Percentiles rank a stretch among this genome's conserved stretches.
These are phyloP conservation scores for Papiliotrema terrestris DNA, from an alignment of 1,284 basidiomycete genomes.

Conservation along the genomic window DNA sequence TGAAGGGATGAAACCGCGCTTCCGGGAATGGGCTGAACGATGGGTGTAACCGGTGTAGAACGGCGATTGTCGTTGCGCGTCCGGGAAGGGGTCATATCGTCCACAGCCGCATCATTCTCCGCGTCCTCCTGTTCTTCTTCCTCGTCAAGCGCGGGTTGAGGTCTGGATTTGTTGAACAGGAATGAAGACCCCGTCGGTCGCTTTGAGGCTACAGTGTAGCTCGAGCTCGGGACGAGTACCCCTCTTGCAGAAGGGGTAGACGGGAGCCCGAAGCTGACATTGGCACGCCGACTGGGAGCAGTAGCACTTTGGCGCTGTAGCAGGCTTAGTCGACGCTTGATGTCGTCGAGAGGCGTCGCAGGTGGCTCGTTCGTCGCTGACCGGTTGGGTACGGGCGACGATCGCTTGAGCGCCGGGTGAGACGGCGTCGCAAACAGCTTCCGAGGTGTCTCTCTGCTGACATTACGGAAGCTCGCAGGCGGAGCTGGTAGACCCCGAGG, in stretches of 20 bases:
- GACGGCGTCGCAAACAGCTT: slow-evolving; percentile 20
- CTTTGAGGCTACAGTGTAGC: slow-evolving; percentile 14
- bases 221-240: slow-evolving; percentile 1
- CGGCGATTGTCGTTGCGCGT: no score
- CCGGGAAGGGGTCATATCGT: no score
- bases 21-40: no score
- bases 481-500: slow-evolving; percentile 37
- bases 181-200: background rate
- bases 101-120: background rate
- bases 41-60: no score
- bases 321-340: slow-evolving; percentile 27
- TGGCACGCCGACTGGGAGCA: slow-evolving; percentile 21
- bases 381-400: slow-evolving; percentile 1
- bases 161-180: background rate
- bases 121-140: background rate
- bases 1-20: no score
- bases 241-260: slow-evolving; percentile 23
- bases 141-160: background rate
- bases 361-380: slow-evolving; percentile 5
- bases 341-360: slow-evolving; percentile 23
- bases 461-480: slow-evolving; percentile 29
- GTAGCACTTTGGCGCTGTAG: slow-evolving; percentile 16
- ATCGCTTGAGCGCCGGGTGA: slow-evolving; percentile 27
- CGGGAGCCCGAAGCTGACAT: slow-evolving; percentile 33
- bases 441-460: slow-evolving; percentile 16